phyloP scores from a whole-genome alignment of 179 eudicot genomes.

The Amaranthus tricolor region DNA sequence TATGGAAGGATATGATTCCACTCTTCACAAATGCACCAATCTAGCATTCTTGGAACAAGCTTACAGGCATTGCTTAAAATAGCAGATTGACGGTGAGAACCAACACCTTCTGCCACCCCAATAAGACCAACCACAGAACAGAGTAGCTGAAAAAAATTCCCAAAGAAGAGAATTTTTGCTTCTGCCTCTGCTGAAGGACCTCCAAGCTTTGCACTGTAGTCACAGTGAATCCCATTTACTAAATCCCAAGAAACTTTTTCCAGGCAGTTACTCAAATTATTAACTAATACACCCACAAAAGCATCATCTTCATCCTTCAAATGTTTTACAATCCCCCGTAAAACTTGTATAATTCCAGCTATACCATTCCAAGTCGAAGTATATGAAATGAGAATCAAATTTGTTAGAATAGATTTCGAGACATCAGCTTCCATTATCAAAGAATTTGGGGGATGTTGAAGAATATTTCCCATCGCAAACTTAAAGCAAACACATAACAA shows the following conservation, averaged over 20 bases:
- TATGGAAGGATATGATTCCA: conserved; percentile 42
- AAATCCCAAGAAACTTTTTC: conserved; percentile 51
- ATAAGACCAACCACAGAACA: conserved; percentile 51
- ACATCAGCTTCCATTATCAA: conserved; percentile 20
- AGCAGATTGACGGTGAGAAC: conserved; percentile 20
- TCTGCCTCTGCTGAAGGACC: conserved; percentile 25
- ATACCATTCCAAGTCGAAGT: conserved; percentile 51
- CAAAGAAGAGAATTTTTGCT: conserved; percentile 40
- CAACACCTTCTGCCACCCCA: conserved; percentile 27
- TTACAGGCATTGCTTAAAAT: conserved; percentile 37
- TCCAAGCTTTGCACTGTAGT: conserved; percentile 11
- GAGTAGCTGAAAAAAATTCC: conserved; percentile 64
- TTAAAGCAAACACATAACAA: conserved; percentile 55
- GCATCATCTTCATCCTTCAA: conserved; percentile 47
- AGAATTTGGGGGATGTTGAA: conserved; percentile 29
- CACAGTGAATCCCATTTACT: conserved; percentile 29
- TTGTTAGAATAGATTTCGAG: conserved; percentile 21
- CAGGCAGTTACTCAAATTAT: conserved; percentile 33
- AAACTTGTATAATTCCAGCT: conserved; percentile 48
- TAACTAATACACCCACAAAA: conserved; percentile 33
- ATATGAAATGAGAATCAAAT: conserved; percentile 26
- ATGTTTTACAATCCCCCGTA: conserved; percentile 52
- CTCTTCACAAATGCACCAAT: conserved; percentile 47
- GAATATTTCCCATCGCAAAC: conserved; percentile 36
- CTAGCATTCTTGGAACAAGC: conserved; percentile 48